A percentile compares a stretch with the other conserved stretches of the same genome.
Evolutionary conservation across 2,329 filamentous ascomycete genomes (phyloP).

Genomic region (Cordyceps farinosa): DNA sequence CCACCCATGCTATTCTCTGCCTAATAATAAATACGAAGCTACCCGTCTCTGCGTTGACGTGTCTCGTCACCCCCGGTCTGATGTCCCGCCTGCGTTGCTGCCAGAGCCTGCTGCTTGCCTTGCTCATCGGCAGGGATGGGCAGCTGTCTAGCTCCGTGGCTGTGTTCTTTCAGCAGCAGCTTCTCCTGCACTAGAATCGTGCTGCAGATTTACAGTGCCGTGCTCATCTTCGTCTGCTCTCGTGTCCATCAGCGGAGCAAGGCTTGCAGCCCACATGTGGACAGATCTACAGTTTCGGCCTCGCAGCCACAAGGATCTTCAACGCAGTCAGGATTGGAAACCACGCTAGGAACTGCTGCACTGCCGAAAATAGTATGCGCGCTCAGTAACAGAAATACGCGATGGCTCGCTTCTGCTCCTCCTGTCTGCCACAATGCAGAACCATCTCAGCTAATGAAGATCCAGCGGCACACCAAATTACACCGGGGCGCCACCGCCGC

Average conservation of each 20-base stretch:
- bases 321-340: neutral
- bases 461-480: constrained; percentile 5
- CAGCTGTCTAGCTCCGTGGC: neutral
- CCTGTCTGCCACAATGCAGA: neutral
- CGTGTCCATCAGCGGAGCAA: neutral
- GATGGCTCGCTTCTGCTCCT: neutral
- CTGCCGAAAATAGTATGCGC: neutral
- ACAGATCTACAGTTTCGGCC: constrained; percentile 10
- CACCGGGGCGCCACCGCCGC: neutral
- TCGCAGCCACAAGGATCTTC: neutral
- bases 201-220: neutral
- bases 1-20: neutral
- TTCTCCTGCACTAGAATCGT: neutral
- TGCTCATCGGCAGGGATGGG: neutral
- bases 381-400: neutral
- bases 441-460: neutral
- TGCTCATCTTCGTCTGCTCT: neutral
- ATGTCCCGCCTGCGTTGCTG: too few relatives aligned
- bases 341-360: neutral
- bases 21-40: neutral
- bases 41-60: neutral
- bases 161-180: neutral
- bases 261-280: neutral
- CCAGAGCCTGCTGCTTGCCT: too few relatives aligned
- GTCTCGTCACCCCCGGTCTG: neutral